These are phyloP conservation scores for Hypomyces perniciosus DNA, from an alignment of 2,329 filamentous ascomycete species.

Conservation along the genomic window DNA sequence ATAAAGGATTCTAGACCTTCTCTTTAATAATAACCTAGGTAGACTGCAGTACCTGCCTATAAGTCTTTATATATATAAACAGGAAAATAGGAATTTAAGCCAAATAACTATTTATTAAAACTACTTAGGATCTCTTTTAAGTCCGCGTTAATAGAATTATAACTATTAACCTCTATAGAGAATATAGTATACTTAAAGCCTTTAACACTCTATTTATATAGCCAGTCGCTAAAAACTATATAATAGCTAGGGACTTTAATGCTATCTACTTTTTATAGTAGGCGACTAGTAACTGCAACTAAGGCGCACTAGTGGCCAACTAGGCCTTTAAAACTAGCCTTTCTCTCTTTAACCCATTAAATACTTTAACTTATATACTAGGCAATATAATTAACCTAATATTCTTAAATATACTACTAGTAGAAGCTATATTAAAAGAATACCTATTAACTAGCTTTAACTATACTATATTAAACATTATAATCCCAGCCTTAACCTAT, in stretches of 20 bases:
- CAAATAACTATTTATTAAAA: not conserved
- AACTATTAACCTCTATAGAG: not conserved
- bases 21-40: not conserved
- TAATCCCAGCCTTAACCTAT: too few species aligned
- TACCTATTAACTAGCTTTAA: slow-evolving; percentile 14
- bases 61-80: not conserved
- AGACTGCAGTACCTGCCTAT: not conserved
- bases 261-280: not conserved
- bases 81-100: not conserved
- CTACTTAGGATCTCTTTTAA: not conserved
- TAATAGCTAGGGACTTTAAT: not conserved
- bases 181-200: not conserved
- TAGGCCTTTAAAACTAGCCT: not conserved
- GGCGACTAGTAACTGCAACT: not conserved
- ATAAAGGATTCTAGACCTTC: not conserved
- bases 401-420: slow-evolving; percentile 13
- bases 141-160: not conserved
- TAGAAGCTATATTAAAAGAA: slow-evolving; percentile 12
- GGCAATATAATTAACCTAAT: slow-evolving; percentile 14
- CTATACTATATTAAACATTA: not conserved
- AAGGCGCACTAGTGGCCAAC: not conserved
- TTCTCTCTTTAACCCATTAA: not conserved
- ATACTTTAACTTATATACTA: not conserved
- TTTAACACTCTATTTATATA: not conserved
- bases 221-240: not conserved